Conservation (phyloP, 495 filamentous ascomycete species). For the Lasiosphaeriaceae sp. region DNA sequence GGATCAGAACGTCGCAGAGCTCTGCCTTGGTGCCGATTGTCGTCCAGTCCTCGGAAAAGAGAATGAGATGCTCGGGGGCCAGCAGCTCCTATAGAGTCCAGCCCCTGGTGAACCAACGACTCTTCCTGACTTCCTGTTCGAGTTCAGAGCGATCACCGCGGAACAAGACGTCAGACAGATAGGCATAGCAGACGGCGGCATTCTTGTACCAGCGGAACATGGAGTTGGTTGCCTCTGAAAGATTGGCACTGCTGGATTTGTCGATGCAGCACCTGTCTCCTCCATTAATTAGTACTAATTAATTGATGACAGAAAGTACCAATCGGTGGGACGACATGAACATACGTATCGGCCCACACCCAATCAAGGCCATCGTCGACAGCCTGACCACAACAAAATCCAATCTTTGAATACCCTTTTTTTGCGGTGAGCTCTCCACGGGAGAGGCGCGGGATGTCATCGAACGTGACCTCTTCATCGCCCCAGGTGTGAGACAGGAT, state of each 20-base stretch:
- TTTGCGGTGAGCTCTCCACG: not conserved
- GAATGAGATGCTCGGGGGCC: not conserved
- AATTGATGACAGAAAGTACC: too few relatives aligned
- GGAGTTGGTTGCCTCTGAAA: not conserved
- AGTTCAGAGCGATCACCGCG: not conserved
- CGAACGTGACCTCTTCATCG: slow-evolving; percentile 13
- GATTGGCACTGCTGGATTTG: slow-evolving; percentile 6
- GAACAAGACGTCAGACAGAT: slow-evolving; percentile 3
- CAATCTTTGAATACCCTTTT: slow-evolving; percentile 16
- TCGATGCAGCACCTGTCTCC: slow-evolving; percentile 7
- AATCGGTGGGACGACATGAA: not conserved
- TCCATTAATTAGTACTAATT: too few relatives aligned
- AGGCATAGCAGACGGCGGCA: slow-evolving; percentile 2
- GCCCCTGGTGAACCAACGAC: slow-evolving; percentile 7
- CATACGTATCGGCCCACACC: slow-evolving; percentile 14
- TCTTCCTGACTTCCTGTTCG: not conserved
- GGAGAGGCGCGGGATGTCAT: not conserved
- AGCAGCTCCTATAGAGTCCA: slow-evolving; percentile 6
- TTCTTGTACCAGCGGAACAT: not conserved
- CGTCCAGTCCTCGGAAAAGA: not conserved
- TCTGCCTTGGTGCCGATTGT: not conserved
- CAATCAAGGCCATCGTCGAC: not conserved
- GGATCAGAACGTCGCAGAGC: not conserved
- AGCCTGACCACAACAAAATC: slow-evolving; percentile 9
- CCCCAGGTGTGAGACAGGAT: slow-evolving; percentile 19